Percentiles rank a stretch among this genome's conserved stretches.
phyloP scores from a whole-genome alignment of 768 basidiomycete genomes.

The Suillus subalutaceus region DNA sequence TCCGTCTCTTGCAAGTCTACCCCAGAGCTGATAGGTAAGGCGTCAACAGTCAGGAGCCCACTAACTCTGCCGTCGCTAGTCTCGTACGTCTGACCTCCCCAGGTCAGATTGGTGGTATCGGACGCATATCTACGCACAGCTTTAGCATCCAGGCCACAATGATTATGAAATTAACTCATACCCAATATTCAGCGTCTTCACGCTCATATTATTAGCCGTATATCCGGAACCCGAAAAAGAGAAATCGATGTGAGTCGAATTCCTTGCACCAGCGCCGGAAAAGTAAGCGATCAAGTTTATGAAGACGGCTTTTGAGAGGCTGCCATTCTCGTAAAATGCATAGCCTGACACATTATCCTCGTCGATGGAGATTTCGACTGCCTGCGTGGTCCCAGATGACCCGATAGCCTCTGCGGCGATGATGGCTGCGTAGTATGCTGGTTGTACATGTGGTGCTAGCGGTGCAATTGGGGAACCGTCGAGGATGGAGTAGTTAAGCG shows the following conservation, averaged over 20 bases:
- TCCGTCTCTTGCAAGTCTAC: slow-evolving; percentile 53
- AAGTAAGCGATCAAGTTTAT: slow-evolving; percentile 62
- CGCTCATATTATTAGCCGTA: slow-evolving; percentile 29
- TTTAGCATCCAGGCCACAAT: slow-evolving; percentile 1
- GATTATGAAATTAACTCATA: slow-evolving; percentile 20
- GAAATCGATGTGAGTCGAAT: slow-evolving; percentile 7
- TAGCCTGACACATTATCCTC: slow-evolving; percentile 47
- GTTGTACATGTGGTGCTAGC: slow-evolving; percentile 61
- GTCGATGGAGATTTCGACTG: slow-evolving; percentile 52
- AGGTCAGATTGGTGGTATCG: slow-evolving; percentile 52
- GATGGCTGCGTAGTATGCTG: slow-evolving; percentile 67
- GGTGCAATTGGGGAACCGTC: slow-evolving; percentile 58
- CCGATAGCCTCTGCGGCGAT: slow-evolving; percentile 63
- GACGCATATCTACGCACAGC: slow-evolving; percentile 45
- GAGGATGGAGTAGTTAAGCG: slow-evolving; percentile 57
- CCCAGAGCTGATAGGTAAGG: slow-evolving; percentile 35
- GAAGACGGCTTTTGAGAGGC: slow-evolving; percentile 48
- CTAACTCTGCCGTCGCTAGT: slow-evolving; percentile 45
- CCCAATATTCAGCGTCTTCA: slow-evolving; percentile 55
- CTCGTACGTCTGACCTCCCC: slow-evolving; percentile 54
- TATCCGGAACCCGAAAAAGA: neutral
- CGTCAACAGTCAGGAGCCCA: slow-evolving; percentile 38
- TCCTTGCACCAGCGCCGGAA: slow-evolving; percentile 29
- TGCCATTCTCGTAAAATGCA: slow-evolving; percentile 23
- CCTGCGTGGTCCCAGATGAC: slow-evolving; percentile 39